Evolutionary conservation across 176 grass and related monocot species (phyloP).

Genomic region (Hyparrhenia diplandra): DNA sequence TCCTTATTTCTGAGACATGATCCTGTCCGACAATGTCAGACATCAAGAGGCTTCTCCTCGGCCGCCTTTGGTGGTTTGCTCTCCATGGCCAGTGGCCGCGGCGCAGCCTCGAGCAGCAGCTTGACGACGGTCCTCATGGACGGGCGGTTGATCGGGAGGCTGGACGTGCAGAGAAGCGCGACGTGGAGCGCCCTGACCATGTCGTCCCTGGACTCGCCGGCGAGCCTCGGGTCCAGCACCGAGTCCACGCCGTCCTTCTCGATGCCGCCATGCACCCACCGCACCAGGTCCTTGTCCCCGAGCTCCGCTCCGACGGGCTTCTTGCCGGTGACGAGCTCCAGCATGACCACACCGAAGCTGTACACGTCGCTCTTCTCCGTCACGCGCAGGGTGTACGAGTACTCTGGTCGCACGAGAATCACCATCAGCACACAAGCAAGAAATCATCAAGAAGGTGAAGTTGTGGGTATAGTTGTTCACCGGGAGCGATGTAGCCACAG

Average conservation of each 20-base stretch:
- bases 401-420: constrained; percentile 42
- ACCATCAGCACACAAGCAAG: neutral
- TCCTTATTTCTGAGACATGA: neutral
- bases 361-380: constrained; percentile 86
- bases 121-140: constrained; percentile 70
- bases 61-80: constrained; percentile 13
- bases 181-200: constrained; percentile 56
- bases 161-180: constrained; percentile 63
- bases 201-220: constrained; percentile 30
- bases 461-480: constrained; percentile 23
- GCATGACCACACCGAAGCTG: constrained; percentile 65
- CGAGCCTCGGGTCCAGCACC: constrained; percentile 64
- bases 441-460: neutral
- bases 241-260: constrained; percentile 32
- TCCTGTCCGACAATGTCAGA: neutral
- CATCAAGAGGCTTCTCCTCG: constrained; percentile 9
- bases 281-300: constrained; percentile 64
- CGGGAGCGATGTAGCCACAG: constrained; percentile 82
- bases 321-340: constrained; percentile 65
- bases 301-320: constrained; percentile 44
- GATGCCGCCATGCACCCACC: constrained; percentile 55
- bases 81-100: neutral
- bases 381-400: constrained; percentile 73
- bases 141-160: constrained; percentile 55
- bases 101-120: constrained; percentile 39